These are phyloP conservation scores for Lepidium didymum DNA, from an alignment of 345 rosid species.

Conservation along the genomic window DNA sequence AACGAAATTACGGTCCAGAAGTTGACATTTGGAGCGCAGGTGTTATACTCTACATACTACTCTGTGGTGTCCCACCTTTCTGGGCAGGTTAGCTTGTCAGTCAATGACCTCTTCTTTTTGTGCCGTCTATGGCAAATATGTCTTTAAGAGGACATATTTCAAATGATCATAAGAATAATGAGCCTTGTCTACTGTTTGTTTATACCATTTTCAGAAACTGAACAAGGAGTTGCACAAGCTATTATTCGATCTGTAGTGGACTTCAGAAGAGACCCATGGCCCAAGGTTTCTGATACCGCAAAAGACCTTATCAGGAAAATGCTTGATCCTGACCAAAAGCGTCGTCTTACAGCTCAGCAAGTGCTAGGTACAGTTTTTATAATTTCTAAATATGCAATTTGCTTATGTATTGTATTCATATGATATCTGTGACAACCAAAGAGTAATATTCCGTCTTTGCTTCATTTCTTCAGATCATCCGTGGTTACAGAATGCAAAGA, in stretches of 20 bases:
- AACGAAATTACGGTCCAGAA: slow-evolving; percentile 82
- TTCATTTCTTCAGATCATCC: slow-evolving; percentile 61
- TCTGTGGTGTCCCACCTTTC: slow-evolving; percentile 94
- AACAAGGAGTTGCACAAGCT: slow-evolving; percentile 97
- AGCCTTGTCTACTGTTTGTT: slow-evolving; percentile 1
- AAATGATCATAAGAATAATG: neutral
- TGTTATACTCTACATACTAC: slow-evolving; percentile 81
- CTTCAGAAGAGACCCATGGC: slow-evolving; percentile 99
- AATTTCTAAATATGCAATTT: neutral
- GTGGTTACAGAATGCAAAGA: slow-evolving; percentile 89
- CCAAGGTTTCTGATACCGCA: slow-evolving; percentile 82
- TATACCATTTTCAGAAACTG: slow-evolving; percentile 61
- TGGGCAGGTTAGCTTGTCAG: too few species aligned
- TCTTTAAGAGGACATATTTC: neutral
- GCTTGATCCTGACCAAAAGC: slow-evolving; percentile 87
- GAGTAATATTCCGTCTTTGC: slow-evolving; percentile 3
- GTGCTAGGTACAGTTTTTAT: slow-evolving; percentile 62
- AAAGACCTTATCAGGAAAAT: slow-evolving; percentile 89
- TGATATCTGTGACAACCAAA: neutral
- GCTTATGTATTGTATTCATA: neutral
- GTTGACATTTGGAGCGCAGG: slow-evolving; percentile 98
- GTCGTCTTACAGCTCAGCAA: slow-evolving; percentile 88
- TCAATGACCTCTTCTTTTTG: too few species aligned
- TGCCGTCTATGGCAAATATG: neutral
- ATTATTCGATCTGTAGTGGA: slow-evolving; percentile 70